Base-by-base conservation (phyloP, 2,329 filamentous ascomycete genomes). In the Lasiodiplodia citricola region DNA sequence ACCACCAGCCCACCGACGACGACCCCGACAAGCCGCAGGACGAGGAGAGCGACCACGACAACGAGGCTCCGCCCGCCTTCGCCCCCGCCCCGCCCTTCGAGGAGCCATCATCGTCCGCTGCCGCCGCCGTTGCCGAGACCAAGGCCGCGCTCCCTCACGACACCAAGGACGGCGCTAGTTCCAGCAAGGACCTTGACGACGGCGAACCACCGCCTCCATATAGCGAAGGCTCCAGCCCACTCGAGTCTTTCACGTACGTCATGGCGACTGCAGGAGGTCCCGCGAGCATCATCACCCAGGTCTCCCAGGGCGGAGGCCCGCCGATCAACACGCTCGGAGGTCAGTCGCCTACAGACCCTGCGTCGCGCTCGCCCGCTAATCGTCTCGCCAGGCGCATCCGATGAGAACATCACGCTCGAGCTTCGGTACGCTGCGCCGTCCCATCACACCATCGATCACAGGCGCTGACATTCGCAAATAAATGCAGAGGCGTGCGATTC, bases 231-330 rank as follows among this genome's bases (percentile, higher is more conserved):
- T 91, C 90, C 70, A 97, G 93, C 84, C 96, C 96, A 71, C 89
- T 99, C 80, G 88, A 92, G 70, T 93, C 93, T 69, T 99, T 99
- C 78, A 91, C 92, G 75, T 99, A 96, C 88, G 89, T 97, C 80
- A 99, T 99, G 96, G 94, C 96, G 83, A 92, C 94, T 80, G 94
- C 95, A 83, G 95, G 95, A 86, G 95, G 94, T 84, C 92, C 94
- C 75, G 91, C 94, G 85, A 98, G 96, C 88, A 97, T 99, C 79
- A 97, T 99, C 84, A 99, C 96, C 82, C 96, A 99, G 85, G 96
- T 99, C 75, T 94, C 97, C 80, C 96, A 99, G 83, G 92, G 92
- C 73, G 94, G 92, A 63, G 86, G 87, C 25, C 92, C 94, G 75
- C 92, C 94, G 47, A 89, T 97, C 74, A 97, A 96, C 81, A 92